Percentiles rank a stretch among this genome's conserved stretches.
These are phyloP conservation scores for Solanum lignicaule DNA, from an alignment of 257 asterid species.

Conservation along the genomic window DNA sequence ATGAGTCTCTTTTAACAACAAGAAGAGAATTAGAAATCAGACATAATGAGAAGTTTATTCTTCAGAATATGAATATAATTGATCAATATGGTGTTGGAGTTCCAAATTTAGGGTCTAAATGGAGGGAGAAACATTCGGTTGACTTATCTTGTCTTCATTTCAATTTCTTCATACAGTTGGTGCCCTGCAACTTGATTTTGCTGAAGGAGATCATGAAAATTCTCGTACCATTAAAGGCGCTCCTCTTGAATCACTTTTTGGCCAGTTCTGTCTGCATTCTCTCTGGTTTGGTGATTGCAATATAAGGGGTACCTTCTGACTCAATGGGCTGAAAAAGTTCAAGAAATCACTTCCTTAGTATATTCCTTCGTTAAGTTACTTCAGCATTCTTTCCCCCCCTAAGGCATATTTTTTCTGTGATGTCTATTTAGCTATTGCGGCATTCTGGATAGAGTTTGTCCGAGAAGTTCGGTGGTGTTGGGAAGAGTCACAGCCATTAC, in stretches of 20 bases:
- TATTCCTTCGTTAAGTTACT: background rate
- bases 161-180: slow-evolving; percentile 22
- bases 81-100: background rate
- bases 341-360: background rate
- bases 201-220: slow-evolving; percentile 47
- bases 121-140: slow-evolving; percentile 3
- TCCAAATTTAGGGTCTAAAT: background rate
- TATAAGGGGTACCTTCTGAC: slow-evolving; percentile 52
- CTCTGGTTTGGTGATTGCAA: slow-evolving; percentile 96
- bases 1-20: background rate
- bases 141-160: slow-evolving; percentile 6
- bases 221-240: slow-evolving; percentile 83
- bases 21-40: background rate
- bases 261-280: slow-evolving; percentile 84
- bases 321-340: background rate
- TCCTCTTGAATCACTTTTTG: slow-evolving; percentile 74
- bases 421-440: slow-evolving; percentile 59
- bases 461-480: slow-evolving; percentile 94
- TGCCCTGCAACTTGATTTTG: slow-evolving; percentile 23
- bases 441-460: slow-evolving; percentile 91
- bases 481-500: slow-evolving; percentile 89
- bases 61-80: slow-evolving; percentile 1
- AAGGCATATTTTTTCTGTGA: background rate
- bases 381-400: background rate
- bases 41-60: background rate